Conservation (phyloP, 768 basidiomycete genomes). For the Termitomyces sp. region DNA sequence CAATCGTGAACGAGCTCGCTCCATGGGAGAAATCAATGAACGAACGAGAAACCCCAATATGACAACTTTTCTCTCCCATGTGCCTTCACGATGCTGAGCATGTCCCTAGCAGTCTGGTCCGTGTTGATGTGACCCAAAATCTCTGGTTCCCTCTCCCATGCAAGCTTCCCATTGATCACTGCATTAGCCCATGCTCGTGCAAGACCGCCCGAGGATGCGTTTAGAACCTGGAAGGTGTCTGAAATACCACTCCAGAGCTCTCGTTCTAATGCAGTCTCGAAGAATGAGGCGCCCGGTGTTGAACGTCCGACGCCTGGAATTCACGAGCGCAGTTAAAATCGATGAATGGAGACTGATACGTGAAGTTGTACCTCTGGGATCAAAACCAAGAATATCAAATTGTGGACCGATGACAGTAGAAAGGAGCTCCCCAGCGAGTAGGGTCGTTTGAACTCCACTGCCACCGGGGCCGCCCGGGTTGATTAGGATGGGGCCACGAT, state of each 20-base stretch:
- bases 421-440: conserved; percentile 23
- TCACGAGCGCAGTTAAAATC: neutral
- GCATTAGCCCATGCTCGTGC: conserved; percentile 31
- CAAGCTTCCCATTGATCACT: conserved; percentile 31
- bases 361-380: conserved; percentile 38
- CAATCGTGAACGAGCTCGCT: neutral
- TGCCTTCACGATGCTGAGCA: conserved; percentile 33
- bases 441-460: conserved; percentile 35
- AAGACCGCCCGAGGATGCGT: conserved; percentile 25
- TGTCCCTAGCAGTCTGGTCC: conserved; percentile 38
- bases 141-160: conserved; percentile 28
- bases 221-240: conserved; percentile 15
- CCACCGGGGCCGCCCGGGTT: conserved; percentile 52
- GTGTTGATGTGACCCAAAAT: conserved; percentile 33
- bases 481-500: conserved; percentile 44
- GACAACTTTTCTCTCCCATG: conserved; percentile 32
- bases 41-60: conserved; percentile 33
- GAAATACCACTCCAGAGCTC: conserved; percentile 22
- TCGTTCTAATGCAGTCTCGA: conserved; percentile 33
- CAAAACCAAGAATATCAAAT: conserved; percentile 47
- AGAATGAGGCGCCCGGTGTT: conserved; percentile 34
- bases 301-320: conserved; percentile 34
- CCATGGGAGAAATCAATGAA: neutral
- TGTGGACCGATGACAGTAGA: conserved; percentile 35
- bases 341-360: neutral